phyloP scores from a whole-genome alignment of 192 early-diverging fungal genomes.

The Linnemannia zychae region DNA sequence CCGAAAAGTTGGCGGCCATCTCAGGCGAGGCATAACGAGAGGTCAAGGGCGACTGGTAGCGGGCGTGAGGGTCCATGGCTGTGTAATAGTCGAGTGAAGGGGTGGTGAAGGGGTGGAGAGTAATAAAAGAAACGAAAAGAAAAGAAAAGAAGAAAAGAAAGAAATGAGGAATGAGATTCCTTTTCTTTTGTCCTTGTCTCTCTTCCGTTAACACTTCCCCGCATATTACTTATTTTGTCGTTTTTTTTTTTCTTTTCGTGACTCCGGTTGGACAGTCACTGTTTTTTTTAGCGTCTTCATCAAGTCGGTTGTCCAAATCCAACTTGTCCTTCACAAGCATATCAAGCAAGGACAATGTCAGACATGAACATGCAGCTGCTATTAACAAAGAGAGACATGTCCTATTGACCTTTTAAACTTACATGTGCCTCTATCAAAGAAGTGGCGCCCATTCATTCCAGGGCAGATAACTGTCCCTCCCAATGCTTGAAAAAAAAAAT shows the following conservation, averaged over 20 bases:
- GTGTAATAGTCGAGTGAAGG: neutral
- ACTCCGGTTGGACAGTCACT: constrained; percentile 32
- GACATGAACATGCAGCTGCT: no score
- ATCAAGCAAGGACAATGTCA: neutral
- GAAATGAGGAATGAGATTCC: constrained; percentile 15
- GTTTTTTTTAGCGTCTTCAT: neutral
- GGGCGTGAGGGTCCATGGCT: constrained; percentile 72
- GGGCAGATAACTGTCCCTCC: neutral
- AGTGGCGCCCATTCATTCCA: no score
- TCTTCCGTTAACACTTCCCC: no score
- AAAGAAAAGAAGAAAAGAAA: neutral
- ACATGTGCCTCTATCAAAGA: no score
- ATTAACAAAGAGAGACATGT: no score
- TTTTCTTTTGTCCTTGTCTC: neutral
- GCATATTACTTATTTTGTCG: constrained; percentile 13
- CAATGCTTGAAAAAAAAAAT: neutral
- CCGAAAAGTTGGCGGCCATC: constrained; percentile 97
- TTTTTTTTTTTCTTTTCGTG: constrained; percentile 15
- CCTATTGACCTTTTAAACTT: no score
- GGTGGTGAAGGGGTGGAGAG: constrained; percentile 7
- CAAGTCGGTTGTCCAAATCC: neutral
- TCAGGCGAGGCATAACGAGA: constrained; percentile 97
- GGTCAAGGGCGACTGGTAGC: constrained; percentile 96
- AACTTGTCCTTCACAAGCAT: neutral
- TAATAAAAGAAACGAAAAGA: neutral